Evolutionary conservation across 306 rosid species (phyloP).

Genomic region (Fragaria vesca): DNA sequence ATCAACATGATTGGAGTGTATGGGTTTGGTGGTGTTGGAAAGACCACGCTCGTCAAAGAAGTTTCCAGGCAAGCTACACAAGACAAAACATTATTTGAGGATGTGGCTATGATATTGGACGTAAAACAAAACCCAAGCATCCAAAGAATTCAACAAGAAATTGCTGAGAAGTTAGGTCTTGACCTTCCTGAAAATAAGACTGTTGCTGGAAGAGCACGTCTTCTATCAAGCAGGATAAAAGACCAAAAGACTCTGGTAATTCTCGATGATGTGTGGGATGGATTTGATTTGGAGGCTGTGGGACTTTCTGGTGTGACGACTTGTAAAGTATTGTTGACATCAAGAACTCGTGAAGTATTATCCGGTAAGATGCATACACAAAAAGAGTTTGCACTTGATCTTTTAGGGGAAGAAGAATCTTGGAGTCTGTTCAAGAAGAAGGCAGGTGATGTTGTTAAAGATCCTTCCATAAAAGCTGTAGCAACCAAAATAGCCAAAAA

Average conservation of each 20-base stretch:
- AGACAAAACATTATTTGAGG: slow-evolving; percentile 11
- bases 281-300: no score
- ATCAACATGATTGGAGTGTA: slow-evolving; percentile 5
- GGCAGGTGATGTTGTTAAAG: neutral
- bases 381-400: no score
- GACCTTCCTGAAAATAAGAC: neutral
- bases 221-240: neutral
- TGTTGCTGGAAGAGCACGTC: neutral
- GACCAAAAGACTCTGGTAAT: slow-evolving; percentile 4
- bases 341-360: no score
- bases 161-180: slow-evolving; percentile 17
- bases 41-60: slow-evolving; percentile 18
- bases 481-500: neutral
- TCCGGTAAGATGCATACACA: no score
- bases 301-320: no score
- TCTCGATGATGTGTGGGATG: neutral
- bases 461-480: neutral
- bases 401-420: no score
- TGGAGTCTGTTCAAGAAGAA: slow-evolving; percentile 12
- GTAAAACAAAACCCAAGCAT: neutral
- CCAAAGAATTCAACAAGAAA: slow-evolving; percentile 14
- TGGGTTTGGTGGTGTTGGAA: slow-evolving; percentile 31
- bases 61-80: slow-evolving; percentile 1
- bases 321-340: no score
- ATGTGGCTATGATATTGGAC: neutral